phyloP scores from a whole-genome alignment of 1,284 basidiomycete species.

The Marasmius tenuissimus region DNA sequence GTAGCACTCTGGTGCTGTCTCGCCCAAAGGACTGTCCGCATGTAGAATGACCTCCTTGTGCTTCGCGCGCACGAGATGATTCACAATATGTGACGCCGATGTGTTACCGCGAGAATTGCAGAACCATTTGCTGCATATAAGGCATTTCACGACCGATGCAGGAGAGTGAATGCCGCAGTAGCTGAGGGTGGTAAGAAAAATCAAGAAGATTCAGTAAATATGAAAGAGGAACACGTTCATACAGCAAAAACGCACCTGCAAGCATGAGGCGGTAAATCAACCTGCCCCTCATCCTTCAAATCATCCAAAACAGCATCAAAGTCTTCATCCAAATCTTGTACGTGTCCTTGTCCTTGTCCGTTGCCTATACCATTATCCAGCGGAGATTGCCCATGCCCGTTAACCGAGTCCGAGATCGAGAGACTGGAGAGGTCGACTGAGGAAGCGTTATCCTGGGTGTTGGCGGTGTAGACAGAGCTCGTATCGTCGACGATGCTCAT shows the following conservation, averaged over 20 bases:
- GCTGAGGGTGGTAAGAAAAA: constrained; percentile 41
- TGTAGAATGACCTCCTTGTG: constrained; percentile 99
- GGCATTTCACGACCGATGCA: constrained; percentile 95
- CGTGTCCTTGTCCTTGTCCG: constrained; percentile 34
- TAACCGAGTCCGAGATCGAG: constrained; percentile 54
- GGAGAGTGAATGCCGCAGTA: constrained; percentile 99
- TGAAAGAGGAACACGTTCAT: constrained; percentile 10
- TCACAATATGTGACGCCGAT: constrained; percentile 98
- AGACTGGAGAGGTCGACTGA: constrained; percentile 66
- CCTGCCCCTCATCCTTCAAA: constrained; percentile 79
- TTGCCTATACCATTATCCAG: constrained; percentile 24
- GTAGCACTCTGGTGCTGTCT: constrained; percentile 98
- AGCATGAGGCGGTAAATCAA: constrained; percentile 87
- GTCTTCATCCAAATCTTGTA: constrained; percentile 68
- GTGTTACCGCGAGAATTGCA: constrained; percentile 99
- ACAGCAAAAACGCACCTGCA: constrained; percentile 72
- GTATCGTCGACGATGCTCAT: constrained; percentile 80
- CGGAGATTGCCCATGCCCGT: constrained; percentile 27
- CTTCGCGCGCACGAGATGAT: constrained; percentile 97
- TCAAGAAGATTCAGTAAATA: constrained; percentile 10
- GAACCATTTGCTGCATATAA: constrained; percentile 98
- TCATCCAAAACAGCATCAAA: constrained; percentile 88
- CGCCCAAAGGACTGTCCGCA: constrained; percentile 92
- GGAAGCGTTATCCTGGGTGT: constrained; percentile 53
- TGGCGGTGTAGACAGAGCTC: constrained; percentile 81